Evolutionary conservation across 495 filamentous ascomycete species (phyloP).

Genomic region (Hypoxylon cercidicola): DNA sequence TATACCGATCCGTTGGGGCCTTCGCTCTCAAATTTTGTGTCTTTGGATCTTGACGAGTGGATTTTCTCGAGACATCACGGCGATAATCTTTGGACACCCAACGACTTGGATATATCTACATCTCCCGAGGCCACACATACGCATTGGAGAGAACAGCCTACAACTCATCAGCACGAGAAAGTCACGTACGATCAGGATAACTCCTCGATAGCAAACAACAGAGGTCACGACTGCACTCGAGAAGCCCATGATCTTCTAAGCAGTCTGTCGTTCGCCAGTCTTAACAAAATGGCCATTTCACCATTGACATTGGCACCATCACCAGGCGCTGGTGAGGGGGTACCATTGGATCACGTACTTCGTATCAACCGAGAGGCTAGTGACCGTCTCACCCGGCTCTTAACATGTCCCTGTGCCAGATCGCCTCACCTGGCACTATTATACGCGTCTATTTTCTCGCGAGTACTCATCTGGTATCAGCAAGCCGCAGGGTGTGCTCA

Average conservation of each 20-base stretch:
- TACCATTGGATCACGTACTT: conserved; percentile 44
- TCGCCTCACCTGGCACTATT: conserved; percentile 43
- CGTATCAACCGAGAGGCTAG: conserved; percentile 46
- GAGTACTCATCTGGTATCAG: conserved; percentile 48
- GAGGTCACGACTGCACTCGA: conserved; percentile 1
- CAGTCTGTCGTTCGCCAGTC: not conserved
- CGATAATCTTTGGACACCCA: not conserved
- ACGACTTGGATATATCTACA: not conserved
- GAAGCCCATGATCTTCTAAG: conserved; percentile 11
- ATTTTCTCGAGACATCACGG: not conserved
- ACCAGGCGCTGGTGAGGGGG: not conserved
- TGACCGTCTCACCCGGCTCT: conserved; percentile 43
- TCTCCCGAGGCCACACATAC: not conserved
- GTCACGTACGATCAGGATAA: not conserved
- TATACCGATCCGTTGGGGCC: not conserved
- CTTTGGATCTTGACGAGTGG: not conserved
- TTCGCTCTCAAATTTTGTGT: not conserved
- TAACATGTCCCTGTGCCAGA: conserved; percentile 45
- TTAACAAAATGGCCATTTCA: not conserved
- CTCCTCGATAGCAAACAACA: not conserved
- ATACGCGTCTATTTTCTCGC: conserved; percentile 49
- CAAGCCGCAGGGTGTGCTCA: conserved; percentile 33
- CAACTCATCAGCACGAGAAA: not conserved
- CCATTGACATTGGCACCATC: not conserved
- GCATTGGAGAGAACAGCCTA: not conserved